phyloP scores from a whole-genome alignment of 129 eudicot species.

The Saussurea involucrata region DNA sequence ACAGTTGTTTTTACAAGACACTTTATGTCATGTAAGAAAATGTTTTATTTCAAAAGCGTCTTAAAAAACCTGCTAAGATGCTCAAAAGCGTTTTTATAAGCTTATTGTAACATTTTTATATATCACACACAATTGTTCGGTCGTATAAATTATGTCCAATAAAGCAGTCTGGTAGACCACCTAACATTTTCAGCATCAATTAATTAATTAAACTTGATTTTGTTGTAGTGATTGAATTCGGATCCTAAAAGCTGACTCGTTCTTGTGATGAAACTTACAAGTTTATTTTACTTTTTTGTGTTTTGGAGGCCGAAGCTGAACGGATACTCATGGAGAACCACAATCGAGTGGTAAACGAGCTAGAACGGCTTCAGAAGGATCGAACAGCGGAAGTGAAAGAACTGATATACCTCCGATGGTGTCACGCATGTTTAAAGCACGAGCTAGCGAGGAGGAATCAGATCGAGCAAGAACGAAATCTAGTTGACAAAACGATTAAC shows the following conservation, averaged over 20 bases:
- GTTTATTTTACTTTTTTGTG: neutral
- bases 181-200: neutral
- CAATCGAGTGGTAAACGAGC: conserved; percentile 33
- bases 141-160: neutral
- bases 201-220: neutral
- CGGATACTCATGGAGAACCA: conserved; percentile 34
- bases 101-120: too few species aligned
- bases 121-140: neutral
- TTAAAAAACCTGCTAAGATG: neutral
- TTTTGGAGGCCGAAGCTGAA: conserved; percentile 40
- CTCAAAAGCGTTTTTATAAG: too few species aligned
- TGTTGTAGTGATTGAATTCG: neutral
- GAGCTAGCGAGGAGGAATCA: conserved; percentile 49
- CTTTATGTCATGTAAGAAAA: too few species aligned
- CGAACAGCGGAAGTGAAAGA: conserved; percentile 46
- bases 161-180: neutral
- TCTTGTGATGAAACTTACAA: neutral
- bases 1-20: too few species aligned
- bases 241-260: neutral
- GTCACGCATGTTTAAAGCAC: conserved; percentile 65
- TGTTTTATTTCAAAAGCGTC: too few species aligned
- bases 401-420: conserved; percentile 54
- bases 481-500: neutral
- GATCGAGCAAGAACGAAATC: conserved; percentile 30
- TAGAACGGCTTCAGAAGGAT: conserved; percentile 47